Base-by-base conservation (phyloP, 1,284 basidiomycete species). In the Hypsizygus ulmarius region DNA sequence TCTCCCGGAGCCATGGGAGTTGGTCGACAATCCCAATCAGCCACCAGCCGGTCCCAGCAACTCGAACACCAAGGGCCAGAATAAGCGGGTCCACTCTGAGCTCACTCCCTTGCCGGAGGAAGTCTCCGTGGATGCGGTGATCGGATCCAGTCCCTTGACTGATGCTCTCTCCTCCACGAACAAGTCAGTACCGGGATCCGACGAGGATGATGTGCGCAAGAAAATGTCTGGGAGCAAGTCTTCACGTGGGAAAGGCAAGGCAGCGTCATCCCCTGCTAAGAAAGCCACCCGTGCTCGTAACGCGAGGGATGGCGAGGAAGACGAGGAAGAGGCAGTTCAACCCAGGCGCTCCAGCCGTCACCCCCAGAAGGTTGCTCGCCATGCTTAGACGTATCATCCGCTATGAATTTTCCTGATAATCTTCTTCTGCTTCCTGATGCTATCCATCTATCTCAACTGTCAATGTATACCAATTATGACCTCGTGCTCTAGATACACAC, bases 51-150 rank as follows among this genome's bases (percentile, higher is more conserved):
- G 52, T 18, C 43, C 56, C 16, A 59, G 56, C 42, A 56, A 49
- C 21, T 47, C n/a, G 27, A 49, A 39, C 38, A 34, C 45, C 29
- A 71, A 66, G 46, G 69, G 64, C n/a, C 53, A 43, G 32, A 66
- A 67, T 37, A 75, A 75, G 55, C 71, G 73, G 30, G 53, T 70
- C 3, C 64, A 65, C 46, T 65, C 65, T 9, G 69, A 73, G 53
- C 53, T 74, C 54, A 70, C 71, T 3, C 68, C 70, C 37, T 54
- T 70, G 30, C 59, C 67, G 28, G 71, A 74, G 53, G 70, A 69
- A 34, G 46, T 33, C 15, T 58, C 53, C n/a, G 52, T 53, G 19
- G 61, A 61, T 39, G 55, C 53, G 14, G 52, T 49, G n/a, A 51
- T 48, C 10, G 45, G 40, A 32, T 47, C 51, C 15, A 53, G 49